Percentiles rank a stretch among this genome's conserved stretches.
Evolutionary conservation across 257 asterid species (phyloP).

Genomic region (Plantago ovata): DNA sequence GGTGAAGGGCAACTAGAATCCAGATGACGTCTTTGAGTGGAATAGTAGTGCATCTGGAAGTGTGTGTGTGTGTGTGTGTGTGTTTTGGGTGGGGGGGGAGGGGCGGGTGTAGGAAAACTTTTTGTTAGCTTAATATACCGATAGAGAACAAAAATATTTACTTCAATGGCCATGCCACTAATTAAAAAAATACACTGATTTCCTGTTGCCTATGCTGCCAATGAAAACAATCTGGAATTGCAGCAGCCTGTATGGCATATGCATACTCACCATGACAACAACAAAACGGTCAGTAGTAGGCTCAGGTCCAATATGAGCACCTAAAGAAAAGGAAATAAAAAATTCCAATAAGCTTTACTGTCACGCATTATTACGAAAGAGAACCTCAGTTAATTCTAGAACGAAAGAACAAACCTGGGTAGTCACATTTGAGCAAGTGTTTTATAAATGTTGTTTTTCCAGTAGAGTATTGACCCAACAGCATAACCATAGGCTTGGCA

Average conservation of each 20-base stretch:
- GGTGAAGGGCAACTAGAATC: neutral
- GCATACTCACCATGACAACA: slow-evolving; percentile 69
- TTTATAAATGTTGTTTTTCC: slow-evolving; percentile 95
- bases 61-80: too few relatives aligned
- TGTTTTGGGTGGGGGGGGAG: too few relatives aligned
- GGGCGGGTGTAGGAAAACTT: too few relatives aligned
- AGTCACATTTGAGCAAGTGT: slow-evolving; percentile 69
- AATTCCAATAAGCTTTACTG: slow-evolving; percentile 11
- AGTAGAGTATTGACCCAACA: slow-evolving; percentile 96
- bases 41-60: neutral
- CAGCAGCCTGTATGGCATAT: neutral
- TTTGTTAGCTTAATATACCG: neutral
- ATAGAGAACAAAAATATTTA: neutral
- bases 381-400: slow-evolving; percentile 1
- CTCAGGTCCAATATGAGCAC: slow-evolving; percentile 99
- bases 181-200: neutral
- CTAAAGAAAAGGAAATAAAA: slow-evolving; percentile 45
- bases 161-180: neutral
- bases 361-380: neutral
- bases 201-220: slow-evolving; percentile 5
- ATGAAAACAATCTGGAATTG: neutral
- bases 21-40: neutral
- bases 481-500: slow-evolving; percentile 98
- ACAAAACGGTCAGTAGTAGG: slow-evolving; percentile 96
- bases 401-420: slow-evolving; percentile 61